These are phyloP conservation scores for Fusarium heterosporum DNA, from an alignment of 2,329 filamentous ascomycete species.

Conservation along the genomic window DNA sequence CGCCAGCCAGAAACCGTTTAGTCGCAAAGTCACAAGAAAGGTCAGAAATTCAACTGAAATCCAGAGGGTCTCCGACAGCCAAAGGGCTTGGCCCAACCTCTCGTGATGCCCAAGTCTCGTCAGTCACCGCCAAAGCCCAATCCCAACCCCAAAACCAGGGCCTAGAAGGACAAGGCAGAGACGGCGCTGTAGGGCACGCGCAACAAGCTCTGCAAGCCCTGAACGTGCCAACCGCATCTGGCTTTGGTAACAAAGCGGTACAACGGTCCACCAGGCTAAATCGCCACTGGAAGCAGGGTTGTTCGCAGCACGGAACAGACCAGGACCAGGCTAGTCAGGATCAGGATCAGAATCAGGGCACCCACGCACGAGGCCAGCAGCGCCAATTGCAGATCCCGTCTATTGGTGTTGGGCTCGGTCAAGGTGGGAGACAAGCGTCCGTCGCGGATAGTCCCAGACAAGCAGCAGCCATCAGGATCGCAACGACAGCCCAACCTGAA, in stretches of 20 bases:
- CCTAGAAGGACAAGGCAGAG: constrained; percentile 30
- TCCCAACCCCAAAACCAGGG: constrained; percentile 31
- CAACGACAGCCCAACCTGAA: constrained; percentile 12
- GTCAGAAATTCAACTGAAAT: constrained; percentile 8
- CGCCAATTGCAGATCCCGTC: constrained; percentile 45
- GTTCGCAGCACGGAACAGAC: constrained; percentile 32
- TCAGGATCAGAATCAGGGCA: constrained; percentile 42
- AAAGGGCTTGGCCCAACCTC: constrained; percentile 24
- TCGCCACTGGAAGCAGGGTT: constrained; percentile 38
- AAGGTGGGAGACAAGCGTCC: constrained; percentile 41
- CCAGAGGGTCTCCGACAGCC: constrained; percentile 10
- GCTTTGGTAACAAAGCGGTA: constrained; percentile 36
- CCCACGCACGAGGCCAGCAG: constrained; percentile 42
- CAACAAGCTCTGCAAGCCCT: constrained; percentile 28
- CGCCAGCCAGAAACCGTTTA: constrained; percentile 38
- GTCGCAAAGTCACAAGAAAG: constrained; percentile 34
- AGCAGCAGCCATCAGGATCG: constrained; percentile 22
- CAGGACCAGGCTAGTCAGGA: constrained; percentile 35
- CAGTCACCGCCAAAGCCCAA: constrained; percentile 42
- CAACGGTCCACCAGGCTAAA: constrained; percentile 46
- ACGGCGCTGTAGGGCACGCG: constrained; percentile 22
- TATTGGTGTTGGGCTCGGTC: constrained; percentile 45
- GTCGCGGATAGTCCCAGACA: constrained; percentile 22
- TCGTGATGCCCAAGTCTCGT: constrained; percentile 38
- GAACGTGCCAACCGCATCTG: constrained; percentile 41